phyloP scores from a whole-genome alignment of 345 rosid species.

The Corymbia maculata region DNA sequence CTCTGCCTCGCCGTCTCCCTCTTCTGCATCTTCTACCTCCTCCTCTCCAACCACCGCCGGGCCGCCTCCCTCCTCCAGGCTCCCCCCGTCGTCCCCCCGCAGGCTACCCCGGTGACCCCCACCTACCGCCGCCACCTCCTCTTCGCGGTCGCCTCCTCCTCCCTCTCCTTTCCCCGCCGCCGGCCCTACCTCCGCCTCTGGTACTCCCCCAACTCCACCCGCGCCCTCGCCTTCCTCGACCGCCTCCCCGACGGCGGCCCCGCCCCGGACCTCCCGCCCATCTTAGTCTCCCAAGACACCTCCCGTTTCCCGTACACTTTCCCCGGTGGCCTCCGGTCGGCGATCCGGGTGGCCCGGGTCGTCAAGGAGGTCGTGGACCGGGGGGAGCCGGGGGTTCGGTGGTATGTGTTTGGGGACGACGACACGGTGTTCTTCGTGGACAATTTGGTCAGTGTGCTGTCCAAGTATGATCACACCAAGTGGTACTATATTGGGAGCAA shows the following conservation, averaged over 20 bases:
- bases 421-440: slow-evolving; percentile 87
- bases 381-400: slow-evolving; percentile 44
- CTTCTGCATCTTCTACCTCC: slow-evolving; percentile 31
- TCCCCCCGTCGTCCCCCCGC: background rate
- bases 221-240: slow-evolving; percentile 72
- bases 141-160: slow-evolving; percentile 71
- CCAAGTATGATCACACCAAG: slow-evolving; percentile 63
- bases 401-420: slow-evolving; percentile 95
- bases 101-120: slow-evolving; percentile 7
- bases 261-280: slow-evolving; percentile 38
- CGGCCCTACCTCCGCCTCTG: slow-evolving; percentile 62
- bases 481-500: slow-evolving; percentile 79
- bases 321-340: slow-evolving; percentile 68
- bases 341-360: slow-evolving; percentile 76
- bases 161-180: slow-evolving; percentile 49
- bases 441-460: slow-evolving; percentile 55
- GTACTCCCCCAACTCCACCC: slow-evolving; percentile 54
- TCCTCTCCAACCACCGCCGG: slow-evolving; percentile 9
- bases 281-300: slow-evolving; percentile 42
- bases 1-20: slow-evolving; percentile 35
- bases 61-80: slow-evolving; percentile 1
- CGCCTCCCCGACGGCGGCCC: slow-evolving; percentile 1
- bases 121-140: slow-evolving; percentile 42
- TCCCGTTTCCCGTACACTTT: slow-evolving; percentile 66
- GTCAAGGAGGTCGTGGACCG: slow-evolving; percentile 76